A percentile compares a stretch with the other conserved stretches of the same genome.
Evolutionary conservation across 192 early-diverging fungal genomes (phyloP).

Genomic region (Coemansia sp.): DNA sequence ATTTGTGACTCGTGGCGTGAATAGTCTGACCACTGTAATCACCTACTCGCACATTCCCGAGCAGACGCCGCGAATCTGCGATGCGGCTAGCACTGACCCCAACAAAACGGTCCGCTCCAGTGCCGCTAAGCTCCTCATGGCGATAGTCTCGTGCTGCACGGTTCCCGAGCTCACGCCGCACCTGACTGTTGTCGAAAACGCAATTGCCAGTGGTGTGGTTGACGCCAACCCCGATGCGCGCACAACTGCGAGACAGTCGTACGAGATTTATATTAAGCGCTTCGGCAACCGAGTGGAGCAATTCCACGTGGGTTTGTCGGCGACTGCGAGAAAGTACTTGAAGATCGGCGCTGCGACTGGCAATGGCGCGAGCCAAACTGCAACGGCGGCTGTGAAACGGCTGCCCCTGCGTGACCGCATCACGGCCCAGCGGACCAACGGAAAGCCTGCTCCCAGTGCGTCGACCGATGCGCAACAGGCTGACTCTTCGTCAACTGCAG

Average conservation of each 20-base stretch:
- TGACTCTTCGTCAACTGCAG: background rate
- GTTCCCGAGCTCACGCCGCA: conserved; percentile 50
- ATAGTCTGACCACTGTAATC: conserved; percentile 65
- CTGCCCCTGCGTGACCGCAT: conserved; percentile 43
- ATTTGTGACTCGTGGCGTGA: conserved; percentile 63
- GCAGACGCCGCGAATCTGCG: conserved; percentile 60
- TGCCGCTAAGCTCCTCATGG: conserved; percentile 63
- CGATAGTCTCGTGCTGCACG: conserved; percentile 57
- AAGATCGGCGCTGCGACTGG: conserved; percentile 28
- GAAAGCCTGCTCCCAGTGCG: conserved; percentile 6
- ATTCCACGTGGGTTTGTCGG: conserved; percentile 40
- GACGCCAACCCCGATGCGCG: conserved; percentile 55
- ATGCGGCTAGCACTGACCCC: conserved; percentile 54
- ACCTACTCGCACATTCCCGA: conserved; percentile 59
- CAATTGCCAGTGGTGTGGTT: conserved; percentile 42
- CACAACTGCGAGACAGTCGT: conserved; percentile 41
- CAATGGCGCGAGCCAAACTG: background rate
- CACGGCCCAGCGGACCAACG: conserved; percentile 21
- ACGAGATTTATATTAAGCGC: conserved; percentile 50
- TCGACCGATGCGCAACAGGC: conserved; percentile 2
- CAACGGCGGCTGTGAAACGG: background rate
- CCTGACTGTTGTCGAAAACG: conserved; percentile 37
- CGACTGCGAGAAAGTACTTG: conserved; percentile 50
- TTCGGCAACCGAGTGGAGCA: conserved; percentile 39
- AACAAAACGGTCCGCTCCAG: conserved; percentile 66